Conservation (phyloP, 2,329 filamentous ascomycete species). For the Stagonosporopsis rhizophila region DNA sequence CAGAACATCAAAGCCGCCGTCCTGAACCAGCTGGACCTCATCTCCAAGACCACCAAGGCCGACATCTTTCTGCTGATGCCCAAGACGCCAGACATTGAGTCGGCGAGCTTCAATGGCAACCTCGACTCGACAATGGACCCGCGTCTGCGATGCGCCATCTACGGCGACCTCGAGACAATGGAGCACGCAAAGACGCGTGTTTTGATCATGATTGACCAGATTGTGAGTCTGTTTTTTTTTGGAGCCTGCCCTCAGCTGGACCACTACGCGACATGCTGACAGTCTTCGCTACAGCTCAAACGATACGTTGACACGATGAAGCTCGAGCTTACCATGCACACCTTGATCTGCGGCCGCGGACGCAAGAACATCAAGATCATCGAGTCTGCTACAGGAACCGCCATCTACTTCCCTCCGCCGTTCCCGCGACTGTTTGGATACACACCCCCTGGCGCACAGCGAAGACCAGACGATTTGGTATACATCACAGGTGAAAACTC, state of each 20-base stretch:
- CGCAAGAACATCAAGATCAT: conserved; percentile 98
- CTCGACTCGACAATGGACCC: conserved; percentile 85
- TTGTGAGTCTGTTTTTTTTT: conserved; percentile 71
- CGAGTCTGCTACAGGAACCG: conserved; percentile 92
- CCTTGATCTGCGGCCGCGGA: conserved; percentile 88
- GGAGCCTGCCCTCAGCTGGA: conserved; percentile 24
- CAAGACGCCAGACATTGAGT: conserved; percentile 80
- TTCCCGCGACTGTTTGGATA: conserved; percentile 94
- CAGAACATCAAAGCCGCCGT: conserved; percentile 77
- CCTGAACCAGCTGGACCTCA: conserved; percentile 83
- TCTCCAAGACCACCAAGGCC: conserved; percentile 87
- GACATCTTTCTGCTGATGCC: conserved; percentile 96
- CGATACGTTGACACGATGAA: conserved; percentile 79
- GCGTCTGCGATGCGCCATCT: conserved; percentile 90
- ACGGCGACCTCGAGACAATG: conserved; percentile 91
- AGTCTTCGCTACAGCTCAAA: conserved; percentile 62
- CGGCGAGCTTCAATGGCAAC: conserved; percentile 74
- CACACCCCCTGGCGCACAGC: conserved; percentile 78
- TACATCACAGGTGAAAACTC: conserved; percentile 92
- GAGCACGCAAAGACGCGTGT: conserved; percentile 97
- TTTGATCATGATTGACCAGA: conserved; percentile 95
- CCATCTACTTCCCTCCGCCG: conserved; percentile 96
- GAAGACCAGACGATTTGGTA: conserved; percentile 86
- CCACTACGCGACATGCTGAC: conserved; percentile 47
- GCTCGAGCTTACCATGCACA: conserved; percentile 86